Percentiles rank a stretch among this genome's conserved stretches.
These are phyloP conservation scores for Plantago ovata DNA, from an alignment of 257 asterid species.

Conservation along the genomic window DNA sequence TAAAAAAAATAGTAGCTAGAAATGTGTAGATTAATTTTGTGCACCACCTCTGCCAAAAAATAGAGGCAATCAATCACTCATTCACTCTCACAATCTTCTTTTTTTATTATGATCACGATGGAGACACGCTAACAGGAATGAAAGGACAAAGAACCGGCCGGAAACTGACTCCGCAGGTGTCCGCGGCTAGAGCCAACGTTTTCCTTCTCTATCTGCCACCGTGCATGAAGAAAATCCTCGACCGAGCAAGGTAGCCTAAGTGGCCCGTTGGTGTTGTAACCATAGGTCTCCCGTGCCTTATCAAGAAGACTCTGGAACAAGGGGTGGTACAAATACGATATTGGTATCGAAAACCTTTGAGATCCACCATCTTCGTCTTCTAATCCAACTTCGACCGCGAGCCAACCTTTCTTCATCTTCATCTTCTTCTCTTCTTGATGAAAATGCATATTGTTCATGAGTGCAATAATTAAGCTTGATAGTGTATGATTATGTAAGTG, in stretches of 20 bases:
- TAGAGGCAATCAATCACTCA: neutral
- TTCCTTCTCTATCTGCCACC: constrained; percentile 37
- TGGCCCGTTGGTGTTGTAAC: constrained; percentile 34
- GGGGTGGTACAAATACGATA: constrained; percentile 35
- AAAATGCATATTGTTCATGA: neutral
- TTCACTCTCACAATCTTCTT: too few species aligned
- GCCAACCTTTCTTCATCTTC: constrained; percentile 21
- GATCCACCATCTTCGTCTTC: constrained; percentile 22
- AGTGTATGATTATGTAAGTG: too few species aligned
- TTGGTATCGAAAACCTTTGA: constrained; percentile 35
- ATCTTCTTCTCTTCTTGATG: constrained; percentile 10
- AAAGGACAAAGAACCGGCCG: constrained; percentile 31
- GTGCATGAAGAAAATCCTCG: constrained; percentile 36
- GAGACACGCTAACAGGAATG: constrained; percentile 26
- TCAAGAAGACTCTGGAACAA: constrained; percentile 38
- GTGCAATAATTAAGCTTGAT: too few species aligned
- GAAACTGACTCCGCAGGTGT: constrained; percentile 18
- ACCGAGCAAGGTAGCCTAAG: constrained; percentile 43
- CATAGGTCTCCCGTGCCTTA: constrained; percentile 35
- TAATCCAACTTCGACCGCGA: constrained; percentile 27
- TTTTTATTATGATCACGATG: too few species aligned
- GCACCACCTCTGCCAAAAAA: constrained; percentile 3
- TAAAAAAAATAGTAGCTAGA: neutral
- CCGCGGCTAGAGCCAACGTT: constrained; percentile 10
- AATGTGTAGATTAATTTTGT: neutral